Evolutionary conservation across 768 basidiomycete species (phyloP), one percentile per base, ranked within the genome.

Genomic region (Rickenella mellea): DNA sequence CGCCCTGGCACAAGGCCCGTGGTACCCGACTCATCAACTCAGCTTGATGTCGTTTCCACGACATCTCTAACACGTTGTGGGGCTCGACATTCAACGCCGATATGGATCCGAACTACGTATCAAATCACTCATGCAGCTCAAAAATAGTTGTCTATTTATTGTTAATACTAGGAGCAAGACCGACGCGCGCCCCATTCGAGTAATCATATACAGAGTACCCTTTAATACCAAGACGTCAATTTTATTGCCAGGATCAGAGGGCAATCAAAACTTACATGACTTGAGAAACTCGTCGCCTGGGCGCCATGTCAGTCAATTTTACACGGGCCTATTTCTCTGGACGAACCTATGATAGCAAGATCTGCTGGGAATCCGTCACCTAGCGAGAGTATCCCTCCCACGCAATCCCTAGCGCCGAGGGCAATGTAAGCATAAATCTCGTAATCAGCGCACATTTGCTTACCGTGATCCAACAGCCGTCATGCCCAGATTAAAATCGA

Each of bases 131-230:
- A n/a, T n/a, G n/a, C n/a, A n/a, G n/a, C n/a, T n/a, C n/a, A n/a
- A n/a, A n/a, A n/a, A n/a, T n/a, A n/a, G n/a, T n/a, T n/a, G n/a
- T 19, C 33, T 40, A 41, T 21, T 44, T 19, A 48, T 74, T 74
- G 50, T 74, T 73, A 41, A 73, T 59, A 47, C 76, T 78, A 12
- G 69, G 63, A 25, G 73, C 65, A 44, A 83, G 74, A 3, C 81
- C 81, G 3, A 83, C 67, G 31, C 76, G 63, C 4, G 56, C 70
- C 0, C 62, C 67, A 25, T 73, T 64, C 4, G 70, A 64, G 45
- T 80, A 78, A 55, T 82, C 80, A 51, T 70, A 83, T 20, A 71
- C 63, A 5, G 73, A 63, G 52, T 82, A 76, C 72, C 77, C 78
- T 81, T 43, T 15, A 22, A 21, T 24, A 39, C 27, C 25, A 15